These are phyloP conservation scores for Scheffersomyces illinoinensis DNA, from an alignment of 1,139 yeast species.

Conservation along the genomic window DNA sequence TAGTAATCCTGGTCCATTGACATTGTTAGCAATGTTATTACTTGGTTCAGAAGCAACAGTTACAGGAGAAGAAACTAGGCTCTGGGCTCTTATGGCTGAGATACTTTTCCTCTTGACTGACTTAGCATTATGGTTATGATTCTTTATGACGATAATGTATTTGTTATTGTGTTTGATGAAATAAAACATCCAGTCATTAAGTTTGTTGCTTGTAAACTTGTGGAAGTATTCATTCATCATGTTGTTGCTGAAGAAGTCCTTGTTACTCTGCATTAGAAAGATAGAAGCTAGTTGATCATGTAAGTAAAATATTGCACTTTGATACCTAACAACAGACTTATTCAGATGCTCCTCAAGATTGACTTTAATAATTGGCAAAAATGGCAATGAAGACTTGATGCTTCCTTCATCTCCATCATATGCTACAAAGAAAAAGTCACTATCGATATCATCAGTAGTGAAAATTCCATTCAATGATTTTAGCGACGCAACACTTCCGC, in stretches of 20 bases:
- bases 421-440: constrained; percentile 41
- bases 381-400: constrained; percentile 43
- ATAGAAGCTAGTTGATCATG: constrained; percentile 42
- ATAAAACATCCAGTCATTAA: constrained; percentile 49
- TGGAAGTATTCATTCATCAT: constrained; percentile 40
- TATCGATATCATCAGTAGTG: constrained; percentile 22
- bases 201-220: constrained; percentile 40
- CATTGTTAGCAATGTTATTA: constrained; percentile 4
- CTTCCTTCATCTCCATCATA: constrained; percentile 27
- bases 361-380: constrained; percentile 23
- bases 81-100: constrained; percentile 1
- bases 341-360: not conserved
- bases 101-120: not conserved
- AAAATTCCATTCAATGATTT: constrained; percentile 22
- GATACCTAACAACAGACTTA: constrained; percentile 12
- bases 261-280: constrained; percentile 26
- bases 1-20: constrained; percentile 6
- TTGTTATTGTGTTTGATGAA: constrained; percentile 32
- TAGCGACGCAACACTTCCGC: constrained; percentile 35
- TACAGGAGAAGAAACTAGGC: not conserved
- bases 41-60: not conserved
- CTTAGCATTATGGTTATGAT: constrained; percentile 28
- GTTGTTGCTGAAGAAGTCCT: constrained; percentile 22
- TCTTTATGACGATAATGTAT: constrained; percentile 38
- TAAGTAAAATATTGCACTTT: constrained; percentile 36